Percentiles rank a stretch among this genome's conserved stretches.
phyloP scores from a whole-genome alignment of 2,329 filamentous ascomycete species.

The Cyanodermella asteris region DNA sequence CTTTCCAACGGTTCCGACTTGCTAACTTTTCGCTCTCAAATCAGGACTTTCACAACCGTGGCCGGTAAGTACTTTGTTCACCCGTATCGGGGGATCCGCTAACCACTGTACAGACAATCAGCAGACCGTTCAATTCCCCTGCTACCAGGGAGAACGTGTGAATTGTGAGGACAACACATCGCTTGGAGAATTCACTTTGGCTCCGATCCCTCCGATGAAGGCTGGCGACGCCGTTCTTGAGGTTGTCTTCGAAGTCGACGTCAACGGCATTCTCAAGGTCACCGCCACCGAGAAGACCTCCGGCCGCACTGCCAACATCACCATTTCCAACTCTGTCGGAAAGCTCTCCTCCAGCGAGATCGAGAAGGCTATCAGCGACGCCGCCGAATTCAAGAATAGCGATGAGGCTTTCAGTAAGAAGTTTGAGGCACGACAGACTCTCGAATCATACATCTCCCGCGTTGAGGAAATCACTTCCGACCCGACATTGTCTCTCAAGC shows the following conservation, averaged over 20 bases:
- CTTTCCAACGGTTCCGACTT: constrained; percentile 2
- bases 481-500: constrained; percentile 83
- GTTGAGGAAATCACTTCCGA: constrained; percentile 98
- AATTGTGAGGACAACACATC: constrained; percentile 98
- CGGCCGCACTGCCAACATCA: constrained; percentile 95
- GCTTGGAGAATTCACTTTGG: constrained; percentile 88
- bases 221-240: constrained; percentile 93
- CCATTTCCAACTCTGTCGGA: constrained; percentile 97
- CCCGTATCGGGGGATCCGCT: constrained; percentile 15
- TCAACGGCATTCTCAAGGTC: constrained; percentile 99
- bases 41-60: constrained; percentile 73
- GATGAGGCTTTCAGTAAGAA: constrained; percentile 99
- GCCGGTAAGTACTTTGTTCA: no score
- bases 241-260: constrained; percentile 96
- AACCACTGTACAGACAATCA: no score
- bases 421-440: constrained; percentile 97
- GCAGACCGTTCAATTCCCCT: constrained; percentile 73
- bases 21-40: no score
- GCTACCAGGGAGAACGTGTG: constrained; percentile 88
- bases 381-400: constrained; percentile 94
- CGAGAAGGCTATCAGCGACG: constrained; percentile 92
- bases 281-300: constrained; percentile 98
- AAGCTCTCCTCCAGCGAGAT: constrained; percentile 91
- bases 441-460: constrained; percentile 95
- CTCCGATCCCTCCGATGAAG: constrained; percentile 66